Conservation (phyloP, 2,329 filamentous ascomycete species). For the Sordariomycetes sp. region DNA sequence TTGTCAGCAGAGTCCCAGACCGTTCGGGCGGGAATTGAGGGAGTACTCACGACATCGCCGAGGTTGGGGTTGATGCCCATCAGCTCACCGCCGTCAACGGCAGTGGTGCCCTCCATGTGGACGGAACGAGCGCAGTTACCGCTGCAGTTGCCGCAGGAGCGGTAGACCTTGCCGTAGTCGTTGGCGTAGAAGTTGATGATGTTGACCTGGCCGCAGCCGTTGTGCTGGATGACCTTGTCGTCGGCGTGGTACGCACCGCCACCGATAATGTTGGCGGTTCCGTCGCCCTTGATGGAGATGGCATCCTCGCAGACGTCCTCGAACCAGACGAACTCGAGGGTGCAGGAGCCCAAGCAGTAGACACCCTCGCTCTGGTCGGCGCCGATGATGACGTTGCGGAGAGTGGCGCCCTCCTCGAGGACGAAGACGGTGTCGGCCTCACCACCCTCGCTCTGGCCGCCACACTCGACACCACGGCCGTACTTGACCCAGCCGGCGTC, state of each 20-base stretch:
- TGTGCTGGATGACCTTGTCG: slow-evolving; percentile 33
- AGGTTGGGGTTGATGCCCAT: slow-evolving; percentile 31
- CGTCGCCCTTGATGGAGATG: slow-evolving; percentile 11
- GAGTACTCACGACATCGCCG: slow-evolving; percentile 16
- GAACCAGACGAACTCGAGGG: slow-evolving; percentile 15
- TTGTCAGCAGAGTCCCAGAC: too few relatives aligned
- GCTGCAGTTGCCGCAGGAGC: slow-evolving; percentile 31
- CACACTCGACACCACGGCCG: slow-evolving; percentile 21
- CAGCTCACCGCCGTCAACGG: slow-evolving; percentile 29
- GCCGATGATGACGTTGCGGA: slow-evolving; percentile 13
- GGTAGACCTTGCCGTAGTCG: slow-evolving; percentile 37
- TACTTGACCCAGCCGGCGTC: slow-evolving; percentile 21
- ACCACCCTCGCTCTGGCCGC: slow-evolving; percentile 9
- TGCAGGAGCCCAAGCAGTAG: slow-evolving; percentile 15
- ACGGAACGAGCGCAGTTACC: slow-evolving; percentile 29
- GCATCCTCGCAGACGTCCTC: slow-evolving; percentile 16
- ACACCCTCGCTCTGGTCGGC: slow-evolving; percentile 15
- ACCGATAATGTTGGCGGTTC: slow-evolving; percentile 22
- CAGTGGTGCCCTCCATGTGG: slow-evolving; percentile 31
- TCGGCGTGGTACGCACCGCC: slow-evolving; percentile 25
- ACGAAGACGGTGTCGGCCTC: slow-evolving; percentile 11
- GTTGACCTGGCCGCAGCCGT: slow-evolving; percentile 27
- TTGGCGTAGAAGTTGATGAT: slow-evolving; percentile 14
- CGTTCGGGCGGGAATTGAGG: too few relatives aligned
- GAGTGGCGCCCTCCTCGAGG: slow-evolving; percentile 10